Base-by-base conservation (phyloP, 345 rosid genomes). In the Brassica napus region DNA sequence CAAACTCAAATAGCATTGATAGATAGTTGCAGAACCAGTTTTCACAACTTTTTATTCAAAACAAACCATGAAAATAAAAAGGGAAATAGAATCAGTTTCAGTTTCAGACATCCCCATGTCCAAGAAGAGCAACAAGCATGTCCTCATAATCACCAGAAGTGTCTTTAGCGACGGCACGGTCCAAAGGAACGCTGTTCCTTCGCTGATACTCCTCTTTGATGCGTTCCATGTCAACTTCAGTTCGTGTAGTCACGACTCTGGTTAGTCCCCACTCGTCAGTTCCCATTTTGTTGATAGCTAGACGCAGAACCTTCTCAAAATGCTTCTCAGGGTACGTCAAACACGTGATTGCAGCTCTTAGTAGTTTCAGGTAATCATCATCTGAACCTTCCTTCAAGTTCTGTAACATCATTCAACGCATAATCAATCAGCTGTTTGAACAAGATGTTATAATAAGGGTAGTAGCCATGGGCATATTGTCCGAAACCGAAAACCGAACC, bases 221-320 rank as follows among this genome's bases (percentile, higher is more conserved):
- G 59, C 85, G 65, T 82, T 88, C 88, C 87, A 92, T 67, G 74
- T 90, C 92, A 37, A 87, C 79, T 82, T 92, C 97, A 15, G 94
- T 88, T 73, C 94, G 75, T 1, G 90, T 92, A 12, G 92, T 73
- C 61, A 94, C 86, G 39, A 91, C 88, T 37, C 97, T 79, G 1
- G 97, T 91, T 4, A 94, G 86, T 15, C 84, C 94, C 72, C 91
- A 92, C 83, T 92, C 97, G 49, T 92, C 93, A 8, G 93, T 94
- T 82, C 97, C 97, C 11, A 59, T 72, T 65, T 9, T 91, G 77
- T 90, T 88, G 60, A 94, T 87, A 1, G 94, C 85, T 9, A 77
- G 84, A 67, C 92, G 89, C 26, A 94, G 81, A 54, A 85, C 85
- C 81, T 93, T 88, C 84, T 83, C 90, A 35, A 89, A 92, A 70